Evolutionary conservation across 75 land plant species (phyloP).

Genomic region (Chamaecyparis obtusa): DNA sequence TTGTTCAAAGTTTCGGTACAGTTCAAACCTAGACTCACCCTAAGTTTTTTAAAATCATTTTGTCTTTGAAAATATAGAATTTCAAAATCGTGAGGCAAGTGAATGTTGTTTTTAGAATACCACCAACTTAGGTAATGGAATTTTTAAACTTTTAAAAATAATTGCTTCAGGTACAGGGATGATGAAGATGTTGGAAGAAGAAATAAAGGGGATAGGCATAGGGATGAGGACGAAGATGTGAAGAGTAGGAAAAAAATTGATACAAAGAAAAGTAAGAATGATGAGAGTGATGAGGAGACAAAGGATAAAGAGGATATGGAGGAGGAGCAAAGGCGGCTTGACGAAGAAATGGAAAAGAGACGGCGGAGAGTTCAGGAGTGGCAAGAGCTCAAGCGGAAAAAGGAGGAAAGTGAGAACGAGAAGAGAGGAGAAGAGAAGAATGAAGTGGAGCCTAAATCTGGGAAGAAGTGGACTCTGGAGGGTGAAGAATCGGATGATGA

Average conservation of each 20-base stretch:
- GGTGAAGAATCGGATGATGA: slow-evolving; percentile 92
- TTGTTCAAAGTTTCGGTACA: neutral
- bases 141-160: neutral
- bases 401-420: slow-evolving; percentile 77
- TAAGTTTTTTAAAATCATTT: neutral
- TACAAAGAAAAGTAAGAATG: slow-evolving; percentile 31
- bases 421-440: slow-evolving; percentile 41
- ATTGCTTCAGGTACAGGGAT: slow-evolving; percentile 9
- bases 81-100: neutral
- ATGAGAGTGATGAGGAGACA: slow-evolving; percentile 50
- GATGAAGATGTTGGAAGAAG: slow-evolving; percentile 11
- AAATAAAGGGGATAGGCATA: slow-evolving; percentile 29
- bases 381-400: slow-evolving; percentile 82
- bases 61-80: neutral
- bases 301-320: slow-evolving; percentile 57
- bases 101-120: neutral
- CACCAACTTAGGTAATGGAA: neutral
- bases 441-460: slow-evolving; percentile 35
- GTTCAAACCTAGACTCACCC: neutral
- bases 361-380: slow-evolving; percentile 94
- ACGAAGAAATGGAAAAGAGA: slow-evolving; percentile 90
- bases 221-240: slow-evolving; percentile 34
- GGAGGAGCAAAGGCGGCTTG: slow-evolving; percentile 78
- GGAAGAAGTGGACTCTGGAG: slow-evolving; percentile 92
- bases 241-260: slow-evolving; percentile 12